phyloP scores from a whole-genome alignment of 1,284 basidiomycete species.

The Moniliella sp. region DNA sequence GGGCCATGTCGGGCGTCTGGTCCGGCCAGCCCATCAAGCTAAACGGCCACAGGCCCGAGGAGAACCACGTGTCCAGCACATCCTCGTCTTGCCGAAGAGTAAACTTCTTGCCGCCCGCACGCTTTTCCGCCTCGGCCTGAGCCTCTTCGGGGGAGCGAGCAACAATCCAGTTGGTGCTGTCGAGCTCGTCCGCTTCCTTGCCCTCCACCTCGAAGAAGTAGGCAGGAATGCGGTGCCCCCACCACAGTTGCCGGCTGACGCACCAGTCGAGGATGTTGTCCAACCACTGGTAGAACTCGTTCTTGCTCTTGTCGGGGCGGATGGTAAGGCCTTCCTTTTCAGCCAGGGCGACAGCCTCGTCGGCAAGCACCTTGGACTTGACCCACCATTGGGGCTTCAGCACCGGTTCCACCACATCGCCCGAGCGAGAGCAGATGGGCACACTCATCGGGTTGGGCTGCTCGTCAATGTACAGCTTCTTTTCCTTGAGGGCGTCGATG shows the following conservation, averaged over 20 bases:
- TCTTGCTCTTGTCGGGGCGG: conserved; percentile 61
- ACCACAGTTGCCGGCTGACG: conserved; percentile 94
- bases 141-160: conserved; percentile 64
- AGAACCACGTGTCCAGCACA: conserved; percentile 98
- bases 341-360: conserved; percentile 48
- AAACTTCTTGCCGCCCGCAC: conserved; percentile 51
- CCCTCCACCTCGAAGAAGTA: conserved; percentile 75
- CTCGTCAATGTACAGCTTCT: conserved; percentile 66
- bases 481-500: conserved; percentile 62
- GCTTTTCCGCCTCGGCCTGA: conserved; percentile 49
- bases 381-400: conserved; percentile 99
- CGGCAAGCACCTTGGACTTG: conserved; percentile 70
- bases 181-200: no score
- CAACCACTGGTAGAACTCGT: conserved; percentile 91
- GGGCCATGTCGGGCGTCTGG: conserved; percentile 19
- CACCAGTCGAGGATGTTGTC: conserved; percentile 97
- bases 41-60: conserved; percentile 90
- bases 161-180: conserved; percentile 79
- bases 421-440: conserved; percentile 36
- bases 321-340: conserved; percentile 42
- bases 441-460: conserved; percentile 45
- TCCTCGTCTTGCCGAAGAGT: conserved; percentile 81
- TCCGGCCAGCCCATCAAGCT: conserved; percentile 94
- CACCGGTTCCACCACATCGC: conserved; percentile 82
- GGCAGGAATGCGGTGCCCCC: conserved; percentile 89